phyloP scores from a whole-genome alignment of 2,329 filamentous ascomycete species.

The Elsinoe ampelina region DNA sequence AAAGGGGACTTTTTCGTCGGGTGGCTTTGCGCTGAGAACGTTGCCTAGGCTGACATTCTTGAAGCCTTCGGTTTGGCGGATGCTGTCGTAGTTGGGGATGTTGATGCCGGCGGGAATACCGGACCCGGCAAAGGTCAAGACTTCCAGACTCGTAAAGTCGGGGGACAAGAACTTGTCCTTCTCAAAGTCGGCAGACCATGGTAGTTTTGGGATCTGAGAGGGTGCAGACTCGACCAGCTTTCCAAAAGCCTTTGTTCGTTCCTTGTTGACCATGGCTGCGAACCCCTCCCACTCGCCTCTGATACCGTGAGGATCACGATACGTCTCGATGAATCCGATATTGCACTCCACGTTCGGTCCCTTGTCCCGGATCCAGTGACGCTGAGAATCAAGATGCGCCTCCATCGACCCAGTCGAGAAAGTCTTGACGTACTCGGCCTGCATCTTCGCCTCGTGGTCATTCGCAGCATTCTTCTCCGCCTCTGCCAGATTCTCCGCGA shows the following conservation, averaged over 20 bases:
- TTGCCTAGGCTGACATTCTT: constrained; percentile 94
- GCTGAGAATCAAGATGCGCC: constrained; percentile 42
- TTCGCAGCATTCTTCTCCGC: constrained; percentile 41
- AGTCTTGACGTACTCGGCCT: constrained; percentile 35
- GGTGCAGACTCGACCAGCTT: constrained; percentile 75
- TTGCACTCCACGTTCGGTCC: constrained; percentile 43
- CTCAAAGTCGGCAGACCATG: constrained; percentile 82
- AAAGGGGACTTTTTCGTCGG: constrained; percentile 87
- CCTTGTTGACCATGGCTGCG: constrained; percentile 65
- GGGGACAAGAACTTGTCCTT: constrained; percentile 93
- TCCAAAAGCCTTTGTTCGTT: constrained; percentile 79
- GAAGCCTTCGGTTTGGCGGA: constrained; percentile 75
- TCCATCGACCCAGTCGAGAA: constrained; percentile 43
- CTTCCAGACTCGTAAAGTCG: constrained; percentile 91
- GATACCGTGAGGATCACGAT: constrained; percentile 45
- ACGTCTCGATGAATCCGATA: constrained; percentile 48
- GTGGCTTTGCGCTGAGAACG: constrained; percentile 80
- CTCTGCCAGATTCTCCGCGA: constrained; percentile 37
- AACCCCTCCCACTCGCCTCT: constrained; percentile 48
- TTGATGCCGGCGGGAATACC: constrained; percentile 49
- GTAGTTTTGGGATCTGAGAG: constrained; percentile 75
- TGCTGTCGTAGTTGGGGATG: constrained; percentile 59
- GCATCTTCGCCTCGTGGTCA: constrained; percentile 35
- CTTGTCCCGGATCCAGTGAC: constrained; percentile 46
- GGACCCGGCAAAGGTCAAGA: constrained; percentile 65